Percentiles rank a stretch among this genome's conserved stretches.
Conservation (phyloP, 352 stramenopile species). For the Globisporangium radiosum region DNA sequence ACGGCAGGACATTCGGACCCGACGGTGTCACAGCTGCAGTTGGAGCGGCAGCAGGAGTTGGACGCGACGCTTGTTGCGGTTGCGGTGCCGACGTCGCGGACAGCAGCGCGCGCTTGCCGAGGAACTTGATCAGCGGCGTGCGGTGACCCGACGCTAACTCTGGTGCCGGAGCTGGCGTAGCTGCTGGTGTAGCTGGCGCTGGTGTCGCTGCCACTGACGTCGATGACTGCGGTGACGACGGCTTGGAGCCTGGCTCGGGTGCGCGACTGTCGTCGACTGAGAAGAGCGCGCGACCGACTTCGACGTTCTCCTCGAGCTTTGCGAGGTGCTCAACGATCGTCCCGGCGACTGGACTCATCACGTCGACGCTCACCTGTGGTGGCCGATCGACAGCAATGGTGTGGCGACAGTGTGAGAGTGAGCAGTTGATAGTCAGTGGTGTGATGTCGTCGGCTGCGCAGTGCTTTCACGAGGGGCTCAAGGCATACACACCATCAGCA, state of each 20-base stretch:
- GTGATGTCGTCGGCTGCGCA: background rate
- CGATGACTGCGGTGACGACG: slow-evolving; percentile 11
- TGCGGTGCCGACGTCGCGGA: slow-evolving; percentile 24
- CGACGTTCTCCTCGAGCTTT: slow-evolving; percentile 94
- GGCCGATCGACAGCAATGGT: background rate
- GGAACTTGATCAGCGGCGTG: slow-evolving; percentile 60
- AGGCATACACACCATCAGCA: too few relatives aligned
- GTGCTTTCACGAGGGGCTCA: background rate
- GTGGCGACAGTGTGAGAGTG: background rate
- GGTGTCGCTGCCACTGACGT: slow-evolving; percentile 9
- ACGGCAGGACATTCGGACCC: slow-evolving; percentile 55
- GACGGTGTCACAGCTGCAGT: slow-evolving; percentile 37
- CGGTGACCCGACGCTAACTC: slow-evolving; percentile 20
- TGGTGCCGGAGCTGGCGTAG: slow-evolving; percentile 10
- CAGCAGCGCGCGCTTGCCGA: slow-evolving; percentile 68
- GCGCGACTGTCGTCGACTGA: slow-evolving; percentile 84
- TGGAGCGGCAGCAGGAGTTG: slow-evolving; percentile 10
- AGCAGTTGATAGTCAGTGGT: background rate
- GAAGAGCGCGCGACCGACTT: slow-evolving; percentile 92
- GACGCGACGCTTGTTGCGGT: slow-evolving; percentile 16
- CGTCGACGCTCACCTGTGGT: slow-evolving; percentile 80
- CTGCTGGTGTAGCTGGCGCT: slow-evolving; percentile 8
- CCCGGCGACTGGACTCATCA: slow-evolving; percentile 87
- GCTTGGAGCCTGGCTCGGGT: slow-evolving; percentile 21
- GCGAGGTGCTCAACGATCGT: slow-evolving; percentile 92